Evolutionary conservation across 1,284 basidiomycete genomes (phyloP).

Genomic region (Marasmius oreades): DNA sequence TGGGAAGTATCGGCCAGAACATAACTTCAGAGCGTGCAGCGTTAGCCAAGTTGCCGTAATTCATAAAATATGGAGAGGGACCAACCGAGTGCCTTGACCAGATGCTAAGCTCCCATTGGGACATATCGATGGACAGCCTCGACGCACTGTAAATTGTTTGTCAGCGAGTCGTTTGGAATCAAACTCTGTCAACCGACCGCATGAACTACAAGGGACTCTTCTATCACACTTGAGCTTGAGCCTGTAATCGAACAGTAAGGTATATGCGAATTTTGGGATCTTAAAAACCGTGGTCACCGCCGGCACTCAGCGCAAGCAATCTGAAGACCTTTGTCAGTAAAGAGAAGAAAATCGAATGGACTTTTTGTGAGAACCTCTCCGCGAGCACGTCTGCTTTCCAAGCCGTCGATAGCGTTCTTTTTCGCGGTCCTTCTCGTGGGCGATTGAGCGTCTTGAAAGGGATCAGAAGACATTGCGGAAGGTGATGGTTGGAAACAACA

Average conservation of each 20-base stretch:
- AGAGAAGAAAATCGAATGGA: background rate
- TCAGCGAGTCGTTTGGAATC: background rate
- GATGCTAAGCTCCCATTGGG: constrained; percentile 55
- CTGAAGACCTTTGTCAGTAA: constrained; percentile 19
- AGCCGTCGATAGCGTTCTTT: background rate
- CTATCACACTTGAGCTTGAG: constrained; percentile 72
- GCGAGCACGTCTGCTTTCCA: background rate
- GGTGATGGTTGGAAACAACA: background rate
- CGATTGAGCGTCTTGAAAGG: background rate
- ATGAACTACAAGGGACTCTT: constrained; percentile 52
- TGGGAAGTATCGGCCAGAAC: constrained; percentile 70
- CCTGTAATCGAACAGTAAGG: constrained; percentile 27
- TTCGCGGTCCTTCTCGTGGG: background rate
- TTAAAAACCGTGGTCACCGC: constrained; percentile 26
- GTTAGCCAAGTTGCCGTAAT: background rate
- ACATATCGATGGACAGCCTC: constrained; percentile 49
- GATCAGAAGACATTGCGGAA: background rate
- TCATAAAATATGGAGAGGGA: constrained; percentile 4
- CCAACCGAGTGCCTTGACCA: constrained; percentile 55
- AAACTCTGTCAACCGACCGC: constrained; percentile 27
- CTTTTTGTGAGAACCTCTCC: background rate
- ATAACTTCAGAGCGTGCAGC: constrained; percentile 36
- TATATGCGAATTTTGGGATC: constrained; percentile 8
- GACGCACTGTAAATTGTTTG: constrained; percentile 27
- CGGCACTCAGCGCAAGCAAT: constrained; percentile 58